Percentiles rank a stretch among this genome's conserved stretches.
phyloP scores from a whole-genome alignment of 2,329 filamentous ascomycete species.

The Fusarium praegraminearum region DNA sequence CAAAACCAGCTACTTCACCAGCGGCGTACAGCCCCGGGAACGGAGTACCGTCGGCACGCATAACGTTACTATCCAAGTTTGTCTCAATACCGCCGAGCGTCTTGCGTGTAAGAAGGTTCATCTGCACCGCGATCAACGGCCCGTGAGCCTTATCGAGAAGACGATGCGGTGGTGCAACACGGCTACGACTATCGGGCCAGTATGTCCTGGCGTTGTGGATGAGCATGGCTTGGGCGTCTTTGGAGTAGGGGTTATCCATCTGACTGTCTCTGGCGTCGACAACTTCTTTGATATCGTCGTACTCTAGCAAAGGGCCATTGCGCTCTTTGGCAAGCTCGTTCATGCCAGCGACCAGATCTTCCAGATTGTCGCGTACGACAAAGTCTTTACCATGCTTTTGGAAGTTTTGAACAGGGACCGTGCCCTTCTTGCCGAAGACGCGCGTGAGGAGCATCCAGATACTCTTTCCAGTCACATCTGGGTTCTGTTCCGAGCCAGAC shows the following conservation, averaged over 20 bases:
- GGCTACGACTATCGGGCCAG: constrained; percentile 64
- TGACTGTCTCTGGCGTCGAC: constrained; percentile 68
- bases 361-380: constrained; percentile 66
- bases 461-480: constrained; percentile 69
- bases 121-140: constrained; percentile 69
- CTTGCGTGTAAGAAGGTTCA: constrained; percentile 72
- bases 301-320: constrained; percentile 62
- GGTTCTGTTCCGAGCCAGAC: constrained; percentile 73
- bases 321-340: constrained; percentile 64
- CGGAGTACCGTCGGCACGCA: constrained; percentile 59
- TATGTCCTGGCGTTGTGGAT: constrained; percentile 68
- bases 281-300: constrained; percentile 57
- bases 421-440: constrained; percentile 64
- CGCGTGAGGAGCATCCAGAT: constrained; percentile 64
- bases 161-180: constrained; percentile 66
- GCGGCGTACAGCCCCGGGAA: constrained; percentile 71
- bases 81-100: constrained; percentile 71
- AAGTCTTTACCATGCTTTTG: constrained; percentile 70
- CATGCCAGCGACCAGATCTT: constrained; percentile 68
- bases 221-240: constrained; percentile 72
- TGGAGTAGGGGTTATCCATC: constrained; percentile 67
- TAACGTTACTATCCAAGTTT: constrained; percentile 67
- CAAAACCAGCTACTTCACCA: constrained; percentile 71
- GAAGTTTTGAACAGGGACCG: constrained; percentile 68
- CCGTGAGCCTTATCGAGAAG: constrained; percentile 67